Percentiles rank a stretch among this genome's conserved stretches.
Evolutionary conservation across 2,329 filamentous ascomycete species (phyloP).

Genomic region (Aspergillus persii): DNA sequence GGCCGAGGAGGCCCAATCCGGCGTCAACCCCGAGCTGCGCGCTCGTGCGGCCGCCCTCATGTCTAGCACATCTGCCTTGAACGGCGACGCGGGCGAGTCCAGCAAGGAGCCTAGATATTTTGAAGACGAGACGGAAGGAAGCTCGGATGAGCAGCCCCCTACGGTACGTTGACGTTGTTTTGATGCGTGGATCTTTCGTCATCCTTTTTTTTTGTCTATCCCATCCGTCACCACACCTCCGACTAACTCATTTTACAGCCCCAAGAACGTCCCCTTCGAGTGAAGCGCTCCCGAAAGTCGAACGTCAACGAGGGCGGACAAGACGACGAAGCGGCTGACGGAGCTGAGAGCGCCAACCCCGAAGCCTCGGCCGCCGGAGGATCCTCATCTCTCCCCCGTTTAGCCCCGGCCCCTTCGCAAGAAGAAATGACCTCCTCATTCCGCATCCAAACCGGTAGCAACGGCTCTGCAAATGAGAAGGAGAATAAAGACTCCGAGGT

Average conservation of each 20-base stretch:
- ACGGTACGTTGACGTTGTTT: constrained; percentile 32
- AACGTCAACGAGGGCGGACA: constrained; percentile 27
- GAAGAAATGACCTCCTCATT: constrained; percentile 39
- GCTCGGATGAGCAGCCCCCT: constrained; percentile 44
- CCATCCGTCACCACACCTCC: neutral
- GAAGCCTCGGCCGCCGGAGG: constrained; percentile 19
- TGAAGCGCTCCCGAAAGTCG: constrained; percentile 43
- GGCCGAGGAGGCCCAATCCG: constrained; percentile 37
- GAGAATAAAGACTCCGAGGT: constrained; percentile 17
- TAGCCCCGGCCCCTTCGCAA: constrained; percentile 36
- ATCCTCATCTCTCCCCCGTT: constrained; percentile 31
- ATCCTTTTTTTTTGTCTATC: neutral
- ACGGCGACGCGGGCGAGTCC: constrained; percentile 19
- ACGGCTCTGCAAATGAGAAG: constrained; percentile 25
- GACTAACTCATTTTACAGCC: constrained; percentile 31
- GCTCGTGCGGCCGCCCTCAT: constrained; percentile 36
- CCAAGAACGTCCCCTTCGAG: constrained; percentile 46
- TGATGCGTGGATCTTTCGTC: neutral
- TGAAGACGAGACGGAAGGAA: constrained; percentile 45
- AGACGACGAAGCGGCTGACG: constrained; percentile 24
- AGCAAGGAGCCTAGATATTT: constrained; percentile 28
- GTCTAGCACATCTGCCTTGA: constrained; percentile 24
- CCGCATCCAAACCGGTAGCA: constrained; percentile 31
- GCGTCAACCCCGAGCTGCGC: constrained; percentile 35
- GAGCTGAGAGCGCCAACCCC: constrained; percentile 19